Conservation (phyloP, 2,329 filamentous ascomycete genomes). For the Paecilomyces sp. region DNA sequence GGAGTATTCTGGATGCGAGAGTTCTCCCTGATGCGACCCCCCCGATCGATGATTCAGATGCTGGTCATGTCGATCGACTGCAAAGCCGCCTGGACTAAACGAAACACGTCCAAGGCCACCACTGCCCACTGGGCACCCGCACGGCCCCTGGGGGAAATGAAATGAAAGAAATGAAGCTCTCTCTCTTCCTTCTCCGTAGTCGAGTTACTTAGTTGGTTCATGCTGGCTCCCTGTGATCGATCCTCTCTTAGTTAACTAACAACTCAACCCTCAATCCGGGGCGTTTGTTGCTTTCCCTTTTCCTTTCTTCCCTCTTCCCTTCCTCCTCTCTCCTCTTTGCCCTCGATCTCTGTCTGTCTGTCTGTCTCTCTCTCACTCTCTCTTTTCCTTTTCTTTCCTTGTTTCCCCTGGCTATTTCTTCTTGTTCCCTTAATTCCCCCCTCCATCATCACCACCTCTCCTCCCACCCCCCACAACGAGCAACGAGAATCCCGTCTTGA, state of each 20-base stretch:
- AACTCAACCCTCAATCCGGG: slow-evolving; percentile 1
- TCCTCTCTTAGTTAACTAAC: slow-evolving; percentile 6
- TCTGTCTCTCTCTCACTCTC: slow-evolving; percentile 11
- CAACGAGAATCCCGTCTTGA: slow-evolving; percentile 16
- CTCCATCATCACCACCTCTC: slow-evolving; percentile 11
- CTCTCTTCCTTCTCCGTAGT: slow-evolving; percentile 9
- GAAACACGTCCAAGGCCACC: background rate
- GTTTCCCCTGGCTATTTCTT: slow-evolving; percentile 18
- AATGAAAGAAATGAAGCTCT: slow-evolving; percentile 1
- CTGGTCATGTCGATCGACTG: background rate
- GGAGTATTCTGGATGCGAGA: no score
- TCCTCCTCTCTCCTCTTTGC: slow-evolving; percentile 17
- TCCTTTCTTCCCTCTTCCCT: slow-evolving; percentile 15
- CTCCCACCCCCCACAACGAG: slow-evolving; percentile 16
- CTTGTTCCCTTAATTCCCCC: slow-evolving; percentile 16
- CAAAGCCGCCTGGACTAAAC: background rate
- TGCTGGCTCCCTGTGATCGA: no score
- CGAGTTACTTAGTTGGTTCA: no score
- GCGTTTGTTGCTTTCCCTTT: slow-evolving; percentile 16
- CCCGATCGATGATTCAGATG: background rate
- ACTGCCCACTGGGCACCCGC: slow-evolving; percentile 1
- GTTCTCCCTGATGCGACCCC: no score
- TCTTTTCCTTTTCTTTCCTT: slow-evolving; percentile 18
- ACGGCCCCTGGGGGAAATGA: slow-evolving; percentile 7
- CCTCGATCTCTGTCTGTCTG: slow-evolving; percentile 6